A percentile compares a stretch with the other conserved stretches of the same genome.
Evolutionary conservation across 2,329 filamentous ascomycete genomes (phyloP).

Genomic region (Chaetomiaceae sp.): DNA sequence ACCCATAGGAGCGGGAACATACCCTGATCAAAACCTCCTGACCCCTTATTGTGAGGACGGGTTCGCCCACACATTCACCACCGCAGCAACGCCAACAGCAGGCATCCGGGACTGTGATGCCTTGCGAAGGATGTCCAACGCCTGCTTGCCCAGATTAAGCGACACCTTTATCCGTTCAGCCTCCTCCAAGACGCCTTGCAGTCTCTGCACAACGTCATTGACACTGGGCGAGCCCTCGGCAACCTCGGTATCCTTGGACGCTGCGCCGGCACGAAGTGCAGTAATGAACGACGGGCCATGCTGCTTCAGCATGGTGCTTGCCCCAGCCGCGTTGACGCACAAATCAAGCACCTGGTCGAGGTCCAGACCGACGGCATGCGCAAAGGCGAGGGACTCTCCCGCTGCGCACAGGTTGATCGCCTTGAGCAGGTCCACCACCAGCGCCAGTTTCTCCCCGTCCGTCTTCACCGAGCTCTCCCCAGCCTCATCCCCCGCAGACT

Average conservation of each 20-base stretch:
- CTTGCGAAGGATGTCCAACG: slow-evolving; percentile 35
- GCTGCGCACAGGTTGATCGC: slow-evolving; percentile 42
- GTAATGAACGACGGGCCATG: slow-evolving; percentile 37
- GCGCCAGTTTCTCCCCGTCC: slow-evolving; percentile 34
- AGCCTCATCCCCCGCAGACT: slow-evolving; percentile 30
- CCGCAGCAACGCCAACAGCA: slow-evolving; percentile 21
- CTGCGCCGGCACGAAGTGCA: slow-evolving; percentile 29
- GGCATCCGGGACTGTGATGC: slow-evolving; percentile 25
- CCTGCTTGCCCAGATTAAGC: slow-evolving; percentile 37
- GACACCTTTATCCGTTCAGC: slow-evolving; percentile 40
- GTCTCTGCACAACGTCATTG: slow-evolving; percentile 27
- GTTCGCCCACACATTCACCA: slow-evolving; percentile 27
- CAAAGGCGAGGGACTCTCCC: slow-evolving; percentile 41
- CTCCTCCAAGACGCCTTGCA: slow-evolving; percentile 38
- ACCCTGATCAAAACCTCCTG: not conserved
- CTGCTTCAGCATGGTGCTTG: slow-evolving; percentile 36
- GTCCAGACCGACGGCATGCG: slow-evolving; percentile 37
- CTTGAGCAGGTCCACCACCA: slow-evolving; percentile 38
- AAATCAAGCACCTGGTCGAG: slow-evolving; percentile 42
- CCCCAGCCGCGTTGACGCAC: slow-evolving; percentile 43
- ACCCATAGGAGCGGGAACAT: too few relatives aligned
- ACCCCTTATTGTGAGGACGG: not conserved
- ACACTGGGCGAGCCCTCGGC: slow-evolving; percentile 26
- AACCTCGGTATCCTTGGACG: slow-evolving; percentile 21
- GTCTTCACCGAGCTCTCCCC: slow-evolving; percentile 27